A percentile compares a stretch with the other conserved stretches of the same genome.
Conservation (phyloP, 805 yeast species). For the Candida rishiriensis region DNA sequence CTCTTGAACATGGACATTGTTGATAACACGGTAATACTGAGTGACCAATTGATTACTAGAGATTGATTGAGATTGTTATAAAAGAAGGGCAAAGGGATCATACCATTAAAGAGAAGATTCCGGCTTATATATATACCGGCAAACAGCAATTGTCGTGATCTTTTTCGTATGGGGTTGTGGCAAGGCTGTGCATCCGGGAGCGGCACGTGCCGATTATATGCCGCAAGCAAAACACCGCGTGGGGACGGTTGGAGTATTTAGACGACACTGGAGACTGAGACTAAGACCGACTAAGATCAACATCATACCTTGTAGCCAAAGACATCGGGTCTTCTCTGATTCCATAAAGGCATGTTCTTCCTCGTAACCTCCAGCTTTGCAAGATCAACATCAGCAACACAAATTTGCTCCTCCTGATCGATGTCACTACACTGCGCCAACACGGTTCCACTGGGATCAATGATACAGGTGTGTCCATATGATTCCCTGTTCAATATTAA, state of each 20-base stretch:
- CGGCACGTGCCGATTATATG: too few species aligned
- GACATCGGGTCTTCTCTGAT: slow-evolving; percentile 64
- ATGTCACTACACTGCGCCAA: slow-evolving; percentile 54
- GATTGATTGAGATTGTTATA: not conserved
- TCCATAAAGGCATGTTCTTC: slow-evolving; percentile 69
- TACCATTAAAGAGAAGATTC: not conserved
- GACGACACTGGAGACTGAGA: too few species aligned
- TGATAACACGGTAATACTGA: not conserved
- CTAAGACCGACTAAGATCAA: not conserved
- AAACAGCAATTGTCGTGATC: too few species aligned
- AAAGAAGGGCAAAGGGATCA: not conserved
- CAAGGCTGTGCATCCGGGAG: too few species aligned
- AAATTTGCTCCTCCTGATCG: slow-evolving; percentile 35
- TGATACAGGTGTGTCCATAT: slow-evolving; percentile 80
- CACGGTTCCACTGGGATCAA: slow-evolving; percentile 91
- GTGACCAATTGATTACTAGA: too few species aligned
- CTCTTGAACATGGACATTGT: slow-evolving; percentile 46
- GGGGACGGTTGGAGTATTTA: too few species aligned
- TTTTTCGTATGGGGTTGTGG: too few species aligned
- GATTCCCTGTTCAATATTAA: slow-evolving; percentile 51
- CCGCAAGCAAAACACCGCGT: too few species aligned
- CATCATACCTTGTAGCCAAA: slow-evolving; percentile 39
- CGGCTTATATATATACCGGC: too few species aligned
- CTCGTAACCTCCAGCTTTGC: slow-evolving; percentile 48
- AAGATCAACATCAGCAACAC: slow-evolving; percentile 65